Conservation (phyloP, 2,329 filamentous ascomycete species). For the Pseudogymnoascus sp. region DNA sequence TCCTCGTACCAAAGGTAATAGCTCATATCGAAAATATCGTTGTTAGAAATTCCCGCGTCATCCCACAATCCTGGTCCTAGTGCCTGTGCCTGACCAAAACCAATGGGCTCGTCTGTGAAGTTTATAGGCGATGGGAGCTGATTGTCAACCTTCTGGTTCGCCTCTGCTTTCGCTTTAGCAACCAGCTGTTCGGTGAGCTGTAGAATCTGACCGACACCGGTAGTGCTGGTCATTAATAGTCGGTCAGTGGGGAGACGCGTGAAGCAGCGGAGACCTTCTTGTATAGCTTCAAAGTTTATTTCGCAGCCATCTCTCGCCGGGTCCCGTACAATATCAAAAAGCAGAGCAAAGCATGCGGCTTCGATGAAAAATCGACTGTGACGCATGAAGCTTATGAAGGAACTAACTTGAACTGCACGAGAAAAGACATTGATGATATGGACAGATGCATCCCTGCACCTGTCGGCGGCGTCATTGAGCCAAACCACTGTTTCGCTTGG, state of each 20-base stretch:
- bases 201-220: conserved; percentile 9
- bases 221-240: conserved; percentile 9
- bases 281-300: conserved; percentile 5
- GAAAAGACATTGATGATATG: conserved; percentile 9
- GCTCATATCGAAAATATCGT: conserved; percentile 8
- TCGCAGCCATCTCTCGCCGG: conserved; percentile 3
- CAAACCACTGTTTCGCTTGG: not conserved
- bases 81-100: not conserved
- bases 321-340: conserved; percentile 11
- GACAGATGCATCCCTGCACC: not conserved
- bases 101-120: not conserved
- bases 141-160: not conserved
- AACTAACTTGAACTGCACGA: not conserved
- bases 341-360: conserved; percentile 11
- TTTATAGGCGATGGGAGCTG: not conserved
- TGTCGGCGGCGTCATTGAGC: not conserved
- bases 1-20: conserved; percentile 14
- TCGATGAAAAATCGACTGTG: conserved; percentile 12
- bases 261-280: conserved; percentile 9
- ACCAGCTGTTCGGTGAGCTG: not conserved
- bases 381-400: conserved; percentile 1
- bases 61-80: conserved; percentile 4
- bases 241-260: conserved; percentile 1
- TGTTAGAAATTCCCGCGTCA: not conserved
- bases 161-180: not conserved